These are phyloP conservation scores for Coelastrella sp. DNA, from an alignment of 139 green algal species.

Conservation along the genomic window DNA sequence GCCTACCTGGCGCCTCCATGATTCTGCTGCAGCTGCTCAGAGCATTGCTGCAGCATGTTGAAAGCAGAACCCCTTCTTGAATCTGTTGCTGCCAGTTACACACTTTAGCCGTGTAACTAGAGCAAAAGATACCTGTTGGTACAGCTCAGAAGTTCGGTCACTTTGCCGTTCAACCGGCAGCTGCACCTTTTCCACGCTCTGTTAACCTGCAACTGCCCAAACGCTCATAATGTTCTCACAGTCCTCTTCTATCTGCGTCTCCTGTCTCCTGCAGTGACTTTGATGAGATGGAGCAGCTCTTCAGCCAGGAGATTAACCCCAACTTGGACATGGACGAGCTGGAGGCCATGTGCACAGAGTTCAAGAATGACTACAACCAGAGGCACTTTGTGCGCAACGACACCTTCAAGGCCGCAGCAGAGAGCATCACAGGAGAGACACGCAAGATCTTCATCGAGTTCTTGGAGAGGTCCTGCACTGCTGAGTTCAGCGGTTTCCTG, in stretches of 20 bases:
- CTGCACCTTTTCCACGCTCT: too few species aligned
- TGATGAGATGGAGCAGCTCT: constrained; percentile 99
- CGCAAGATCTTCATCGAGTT: constrained; percentile 99
- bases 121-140: too few species aligned
- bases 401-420: constrained; percentile 85
- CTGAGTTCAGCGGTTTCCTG: constrained; percentile 99
- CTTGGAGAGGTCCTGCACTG: constrained; percentile 98
- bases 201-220: too few species aligned
- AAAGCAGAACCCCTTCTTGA: too few species aligned
- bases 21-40: not conserved
- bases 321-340: constrained; percentile 95
- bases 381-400: constrained; percentile 98
- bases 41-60: too few species aligned
- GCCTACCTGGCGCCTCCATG: not conserved
- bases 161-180: too few species aligned
- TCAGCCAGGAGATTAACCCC: constrained; percentile 94
- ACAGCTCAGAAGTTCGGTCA: too few species aligned
- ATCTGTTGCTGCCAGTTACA: too few species aligned
- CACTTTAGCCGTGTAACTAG: too few species aligned
- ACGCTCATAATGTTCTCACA: too few species aligned
- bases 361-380: constrained; percentile 99
- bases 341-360: constrained; percentile 92
- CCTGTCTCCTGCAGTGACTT: constrained; percentile 83
- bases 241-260: too few species aligned
- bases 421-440: constrained; percentile 69